Percentiles rank a stretch among this genome's conserved stretches.
These are phyloP conservation scores for Hypoxylon fragiforme DNA, from an alignment of 495 filamentous ascomycete species.

Conservation along the genomic window DNA sequence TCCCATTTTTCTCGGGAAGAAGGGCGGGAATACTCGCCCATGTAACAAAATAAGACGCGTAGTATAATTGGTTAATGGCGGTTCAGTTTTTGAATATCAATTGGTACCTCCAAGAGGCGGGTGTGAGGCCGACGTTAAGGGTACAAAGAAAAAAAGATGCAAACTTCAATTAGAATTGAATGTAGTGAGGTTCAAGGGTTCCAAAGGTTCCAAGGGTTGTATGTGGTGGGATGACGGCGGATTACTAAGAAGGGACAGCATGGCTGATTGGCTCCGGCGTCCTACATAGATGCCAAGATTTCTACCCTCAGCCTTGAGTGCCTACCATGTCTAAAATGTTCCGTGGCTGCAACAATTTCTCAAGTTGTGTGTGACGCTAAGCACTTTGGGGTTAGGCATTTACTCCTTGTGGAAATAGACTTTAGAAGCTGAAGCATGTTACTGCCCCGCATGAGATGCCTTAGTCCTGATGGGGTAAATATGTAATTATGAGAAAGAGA, in stretches of 20 bases:
- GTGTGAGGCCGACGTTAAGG: conserved; percentile 30
- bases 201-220: neutral
- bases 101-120: conserved; percentile 18
- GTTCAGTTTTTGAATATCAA: conserved; percentile 16
- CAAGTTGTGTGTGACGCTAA: conserved; percentile 6
- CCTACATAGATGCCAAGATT: conserved; percentile 10
- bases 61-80: neutral
- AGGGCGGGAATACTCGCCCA: conserved; percentile 31
- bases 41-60: conserved; percentile 22
- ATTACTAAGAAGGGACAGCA: conserved; percentile 18
- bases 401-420: too few species aligned
- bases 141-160: conserved; percentile 16
- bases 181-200: conserved; percentile 15
- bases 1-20: conserved; percentile 36
- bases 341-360: too few species aligned
- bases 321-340: neutral
- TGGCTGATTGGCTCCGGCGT: conserved; percentile 15
- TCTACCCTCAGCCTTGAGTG: conserved; percentile 21
- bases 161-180: conserved; percentile 11
- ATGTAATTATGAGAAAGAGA: too few species aligned
- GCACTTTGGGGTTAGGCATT: neutral
- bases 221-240: conserved; percentile 37
- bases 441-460: too few species aligned
- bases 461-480: neutral
- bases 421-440: too few species aligned